A percentile compares a stretch with the other conserved stretches of the same genome.
Conservation (phyloP, 352 stramenopile genomes). For the Globisporangium megalacanthum region DNA sequence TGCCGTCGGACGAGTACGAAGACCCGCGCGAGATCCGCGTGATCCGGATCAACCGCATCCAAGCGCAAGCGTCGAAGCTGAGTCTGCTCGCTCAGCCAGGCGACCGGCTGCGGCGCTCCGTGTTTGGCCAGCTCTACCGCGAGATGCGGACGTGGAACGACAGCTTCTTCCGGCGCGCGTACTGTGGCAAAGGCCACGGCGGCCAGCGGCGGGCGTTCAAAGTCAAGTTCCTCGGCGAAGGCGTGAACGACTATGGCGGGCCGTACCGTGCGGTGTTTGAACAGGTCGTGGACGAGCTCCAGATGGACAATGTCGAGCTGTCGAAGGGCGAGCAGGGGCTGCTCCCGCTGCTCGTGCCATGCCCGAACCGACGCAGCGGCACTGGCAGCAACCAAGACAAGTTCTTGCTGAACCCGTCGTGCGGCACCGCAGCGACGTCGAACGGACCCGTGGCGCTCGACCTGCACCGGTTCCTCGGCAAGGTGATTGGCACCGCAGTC, state of each 20-base stretch:
- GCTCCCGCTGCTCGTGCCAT: conserved; percentile 85
- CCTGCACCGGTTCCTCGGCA: conserved; percentile 93
- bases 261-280: conserved; percentile 98
- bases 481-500: conserved; percentile 94
- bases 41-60: conserved; percentile 97
- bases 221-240: conserved; percentile 98
- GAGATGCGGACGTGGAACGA: conserved; percentile 95
- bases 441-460: conserved; percentile 90
- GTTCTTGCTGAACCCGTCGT: conserved; percentile 87
- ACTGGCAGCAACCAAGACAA: conserved; percentile 91
- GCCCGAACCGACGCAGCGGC: conserved; percentile 78
- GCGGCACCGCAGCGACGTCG: conserved; percentile 70
- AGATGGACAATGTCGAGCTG: conserved; percentile 87
- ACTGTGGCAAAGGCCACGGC: conserved; percentile 96
- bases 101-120: conserved; percentile 87
- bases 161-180: conserved; percentile 92
- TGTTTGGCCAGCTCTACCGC: conserved; percentile 97
- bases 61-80: conserved; percentile 83
- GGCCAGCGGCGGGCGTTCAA: conserved; percentile 98
- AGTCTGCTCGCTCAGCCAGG: conserved; percentile 84
- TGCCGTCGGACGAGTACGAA: conserved; percentile 99
- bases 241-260: conserved; percentile 98
- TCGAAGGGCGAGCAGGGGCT: conserved; percentile 83
- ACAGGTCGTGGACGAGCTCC: conserved; percentile 94
- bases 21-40: conserved; percentile 96